These are phyloP conservation scores for Trametes versicolor DNA, from an alignment of 1,284 basidiomycete genomes.

Conservation along the genomic window DNA sequence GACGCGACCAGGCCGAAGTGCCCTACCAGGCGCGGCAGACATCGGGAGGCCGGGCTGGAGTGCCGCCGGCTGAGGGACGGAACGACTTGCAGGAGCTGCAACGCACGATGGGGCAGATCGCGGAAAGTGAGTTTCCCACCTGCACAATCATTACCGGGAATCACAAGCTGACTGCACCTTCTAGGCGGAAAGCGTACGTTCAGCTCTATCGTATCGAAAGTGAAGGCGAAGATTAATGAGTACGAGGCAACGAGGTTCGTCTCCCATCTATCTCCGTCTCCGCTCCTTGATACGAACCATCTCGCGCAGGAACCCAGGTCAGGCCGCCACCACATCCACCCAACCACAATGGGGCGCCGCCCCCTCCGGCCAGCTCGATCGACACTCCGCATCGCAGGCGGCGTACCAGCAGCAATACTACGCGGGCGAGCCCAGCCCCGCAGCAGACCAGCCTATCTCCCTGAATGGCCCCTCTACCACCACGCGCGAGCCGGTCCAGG, in stretches of 20 bases:
- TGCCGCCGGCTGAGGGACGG: slow-evolving; percentile 43
- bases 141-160: no score
- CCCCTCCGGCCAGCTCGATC: slow-evolving; percentile 32
- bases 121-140: slow-evolving; percentile 62
- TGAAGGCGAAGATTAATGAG: slow-evolving; percentile 84
- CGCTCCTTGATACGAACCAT: neutral
- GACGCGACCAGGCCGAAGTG: slow-evolving; percentile 32
- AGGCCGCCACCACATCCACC: slow-evolving; percentile 25
- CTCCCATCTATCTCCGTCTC: slow-evolving; percentile 7
- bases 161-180: neutral
- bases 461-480: slow-evolving; percentile 14
- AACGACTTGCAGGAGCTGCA: slow-evolving; percentile 69
- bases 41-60: slow-evolving; percentile 27
- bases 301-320: slow-evolving; percentile 19
- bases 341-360: slow-evolving; percentile 33
- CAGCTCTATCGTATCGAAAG: slow-evolving; percentile 72
- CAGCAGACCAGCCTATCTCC: slow-evolving; percentile 21
- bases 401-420: slow-evolving; percentile 38
- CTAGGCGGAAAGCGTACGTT: slow-evolving; percentile 82
- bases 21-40: slow-evolving; percentile 39
- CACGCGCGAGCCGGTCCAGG: slow-evolving; percentile 23
- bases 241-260: slow-evolving; percentile 60
- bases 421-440: slow-evolving; percentile 18
- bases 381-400: slow-evolving; percentile 38
- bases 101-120: slow-evolving; percentile 76